These are phyloP conservation scores for Lentinula aciculospora DNA, from an alignment of 768 basidiomycete species.

Conservation along the genomic window DNA sequence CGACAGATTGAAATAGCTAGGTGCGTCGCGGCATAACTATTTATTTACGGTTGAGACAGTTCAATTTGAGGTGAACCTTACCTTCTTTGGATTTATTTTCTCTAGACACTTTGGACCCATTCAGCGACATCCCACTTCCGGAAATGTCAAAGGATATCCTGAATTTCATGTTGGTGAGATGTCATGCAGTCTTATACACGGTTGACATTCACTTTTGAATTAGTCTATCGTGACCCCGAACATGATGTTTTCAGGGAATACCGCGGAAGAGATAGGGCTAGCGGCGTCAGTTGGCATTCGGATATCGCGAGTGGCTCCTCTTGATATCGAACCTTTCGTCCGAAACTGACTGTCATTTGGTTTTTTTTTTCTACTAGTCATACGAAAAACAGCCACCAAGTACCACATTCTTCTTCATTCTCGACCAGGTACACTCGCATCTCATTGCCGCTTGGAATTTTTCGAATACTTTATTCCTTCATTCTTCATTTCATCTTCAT, in stretches of 20 bases:
- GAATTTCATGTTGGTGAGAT: slow-evolving; percentile 52
- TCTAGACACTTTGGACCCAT: slow-evolving; percentile 39
- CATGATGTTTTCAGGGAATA: slow-evolving; percentile 39
- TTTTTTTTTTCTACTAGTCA: slow-evolving; percentile 24
- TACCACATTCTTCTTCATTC: slow-evolving; percentile 52
- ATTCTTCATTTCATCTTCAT: neutral
- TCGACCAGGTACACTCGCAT: slow-evolving; percentile 25
- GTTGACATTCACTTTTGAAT: neutral
- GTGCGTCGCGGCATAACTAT: slow-evolving; percentile 15
- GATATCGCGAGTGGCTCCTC: slow-evolving; percentile 34
- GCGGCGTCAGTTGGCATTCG: slow-evolving; percentile 46
- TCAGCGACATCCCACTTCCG: slow-evolving; percentile 40
- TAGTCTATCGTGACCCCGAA: slow-evolving; percentile 46
- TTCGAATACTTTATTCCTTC: neutral
- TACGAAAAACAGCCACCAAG: slow-evolving; percentile 53
- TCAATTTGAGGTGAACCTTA: neutral
- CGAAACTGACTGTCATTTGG: neutral
- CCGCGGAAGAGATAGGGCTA: slow-evolving; percentile 33
- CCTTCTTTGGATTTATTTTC: neutral
- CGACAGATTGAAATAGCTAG: slow-evolving; percentile 46
- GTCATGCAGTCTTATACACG: neutral
- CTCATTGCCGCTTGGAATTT: neutral
- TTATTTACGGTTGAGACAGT: neutral
- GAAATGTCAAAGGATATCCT: slow-evolving; percentile 49
- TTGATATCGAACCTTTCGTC: neutral